A percentile compares a stretch with the other conserved stretches of the same genome.
Evolutionary conservation across 2,329 filamentous ascomycete genomes (phyloP).

Genomic region (Neofusicoccum sp.): DNA sequence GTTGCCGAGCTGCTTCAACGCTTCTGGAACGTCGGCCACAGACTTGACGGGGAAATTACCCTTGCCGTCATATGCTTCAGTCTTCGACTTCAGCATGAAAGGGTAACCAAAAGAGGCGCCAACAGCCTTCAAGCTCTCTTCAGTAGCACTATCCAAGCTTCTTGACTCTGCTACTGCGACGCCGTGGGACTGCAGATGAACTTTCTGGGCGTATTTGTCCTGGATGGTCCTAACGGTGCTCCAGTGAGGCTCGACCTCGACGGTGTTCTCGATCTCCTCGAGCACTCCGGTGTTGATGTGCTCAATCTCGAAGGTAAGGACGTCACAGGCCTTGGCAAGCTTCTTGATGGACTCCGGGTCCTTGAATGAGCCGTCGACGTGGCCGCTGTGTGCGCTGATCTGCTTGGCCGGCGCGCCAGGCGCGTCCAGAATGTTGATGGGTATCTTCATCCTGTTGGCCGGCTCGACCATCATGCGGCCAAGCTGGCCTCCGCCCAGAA

Average conservation of each 20-base stretch:
- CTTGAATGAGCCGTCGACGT: conserved; percentile 87
- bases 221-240: conserved; percentile 85
- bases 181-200: conserved; percentile 68
- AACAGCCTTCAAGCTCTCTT: conserved; percentile 64
- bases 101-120: conserved; percentile 73
- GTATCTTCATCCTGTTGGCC: conserved; percentile 76
- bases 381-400: conserved; percentile 72
- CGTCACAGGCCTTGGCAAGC: conserved; percentile 75
- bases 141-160: conserved; percentile 62
- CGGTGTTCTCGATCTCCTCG: conserved; percentile 73
- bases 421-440: conserved; percentile 77
- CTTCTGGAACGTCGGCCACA: conserved; percentile 63
- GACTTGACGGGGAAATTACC: conserved; percentile 69
- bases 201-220: conserved; percentile 91
- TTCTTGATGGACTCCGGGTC: conserved; percentile 76
- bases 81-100: conserved; percentile 89
- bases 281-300: conserved; percentile 90
- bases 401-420: conserved; percentile 81
- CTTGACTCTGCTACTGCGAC: conserved; percentile 75
- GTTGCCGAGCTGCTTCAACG: conserved; percentile 65
- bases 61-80: conserved; percentile 89
- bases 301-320: conserved; percentile 93
- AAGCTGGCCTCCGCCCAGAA: conserved; percentile 59
- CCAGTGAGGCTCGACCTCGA: conserved; percentile 77
- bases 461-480: conserved; percentile 93